Evolutionary conservation across 225 moss, liverwort and hornwort genomes (phyloP), one percentile per base, ranked within the genome.

Genomic region (Neckera pumila): DNA sequence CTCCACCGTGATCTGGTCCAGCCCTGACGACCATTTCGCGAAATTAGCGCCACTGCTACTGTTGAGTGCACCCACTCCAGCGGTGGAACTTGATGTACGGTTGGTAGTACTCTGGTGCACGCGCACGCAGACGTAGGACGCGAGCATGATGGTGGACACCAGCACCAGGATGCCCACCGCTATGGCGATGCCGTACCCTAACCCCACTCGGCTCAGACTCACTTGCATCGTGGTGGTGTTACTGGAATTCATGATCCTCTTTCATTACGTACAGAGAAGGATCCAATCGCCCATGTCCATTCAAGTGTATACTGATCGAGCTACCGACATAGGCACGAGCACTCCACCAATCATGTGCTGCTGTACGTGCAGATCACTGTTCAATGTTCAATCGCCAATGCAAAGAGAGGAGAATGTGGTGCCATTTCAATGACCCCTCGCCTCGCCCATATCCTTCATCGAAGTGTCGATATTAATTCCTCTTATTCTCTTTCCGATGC

Each of bases 101-200:
- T 83, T 90, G 30, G 82, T 88, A 14, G 77, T 6, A n/a, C 15
- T 16, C 14, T 93, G 91, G 87, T 96, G 95, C 49, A 93, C 87
- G 59, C 94, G 89, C 81, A 95, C 92, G 43, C 96, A 95, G 17
- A 95, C 93, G 27, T 95, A 95, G 1, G 95, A 94, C 1, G 94
- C 93, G 12, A 95, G 93, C 96, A 95, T 96, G 20, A 95, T 91
- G 43, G 95, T 95, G 65, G 96, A 95, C 27, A 95, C 96, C 13
- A 95, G 89, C 87, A 95, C 96, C 82, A 95, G 53, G 73, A 95
- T 96, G 47, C 94, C 94, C 51, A 96, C 93, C 26, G 95, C 96
- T 56, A 95, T 94, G 31, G 94, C 92, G 64, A 96, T 95, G 61
- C 95, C 94, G 26, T 96, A 96, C 74, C 94, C 95, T 84, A 95